These are phyloP conservation scores for Ophiostoma novo-ulmi DNA, from an alignment of 2,329 filamentous ascomycete genomes.

Conservation along the genomic window DNA sequence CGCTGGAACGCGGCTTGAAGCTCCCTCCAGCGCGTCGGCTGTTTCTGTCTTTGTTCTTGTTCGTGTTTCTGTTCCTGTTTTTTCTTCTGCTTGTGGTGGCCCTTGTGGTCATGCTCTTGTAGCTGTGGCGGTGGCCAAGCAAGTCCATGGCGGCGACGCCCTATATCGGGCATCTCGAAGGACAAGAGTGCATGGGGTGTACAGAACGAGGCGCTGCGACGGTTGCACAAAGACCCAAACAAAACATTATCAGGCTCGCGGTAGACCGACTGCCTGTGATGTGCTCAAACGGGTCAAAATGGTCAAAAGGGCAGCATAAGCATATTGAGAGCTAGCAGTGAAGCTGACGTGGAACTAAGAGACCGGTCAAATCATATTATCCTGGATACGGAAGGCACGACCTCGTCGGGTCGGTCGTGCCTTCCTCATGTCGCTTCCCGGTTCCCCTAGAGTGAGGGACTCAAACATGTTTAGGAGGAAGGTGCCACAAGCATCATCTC, in stretches of 20 bases:
- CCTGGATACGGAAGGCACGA: neutral
- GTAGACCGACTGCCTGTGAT: neutral
- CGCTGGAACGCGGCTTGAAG: conserved; percentile 6
- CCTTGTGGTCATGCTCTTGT: neutral
- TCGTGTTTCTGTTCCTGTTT: neutral
- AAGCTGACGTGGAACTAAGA: neutral
- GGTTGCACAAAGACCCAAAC: neutral
- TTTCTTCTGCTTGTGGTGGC: neutral
- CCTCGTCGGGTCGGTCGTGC: neutral
- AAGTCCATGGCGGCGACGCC: neutral
- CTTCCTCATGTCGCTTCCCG: conserved; percentile 7
- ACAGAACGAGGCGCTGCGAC: neutral
- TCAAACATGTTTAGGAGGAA: neutral
- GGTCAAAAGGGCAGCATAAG: too few species aligned
- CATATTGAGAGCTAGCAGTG: neutral
- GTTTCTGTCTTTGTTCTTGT: neutral
- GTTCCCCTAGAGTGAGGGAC: neutral
- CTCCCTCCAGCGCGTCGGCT: neutral
- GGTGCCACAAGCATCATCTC: neutral
- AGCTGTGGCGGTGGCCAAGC: neutral
- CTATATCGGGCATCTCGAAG: neutral
- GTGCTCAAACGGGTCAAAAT: neutral
- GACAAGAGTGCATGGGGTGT: neutral
- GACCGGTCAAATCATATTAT: neutral
- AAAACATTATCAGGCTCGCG: neutral